phyloP scores from a whole-genome alignment of 495 filamentous ascomycete genomes.

The Chaetomidium leptoderma region DNA sequence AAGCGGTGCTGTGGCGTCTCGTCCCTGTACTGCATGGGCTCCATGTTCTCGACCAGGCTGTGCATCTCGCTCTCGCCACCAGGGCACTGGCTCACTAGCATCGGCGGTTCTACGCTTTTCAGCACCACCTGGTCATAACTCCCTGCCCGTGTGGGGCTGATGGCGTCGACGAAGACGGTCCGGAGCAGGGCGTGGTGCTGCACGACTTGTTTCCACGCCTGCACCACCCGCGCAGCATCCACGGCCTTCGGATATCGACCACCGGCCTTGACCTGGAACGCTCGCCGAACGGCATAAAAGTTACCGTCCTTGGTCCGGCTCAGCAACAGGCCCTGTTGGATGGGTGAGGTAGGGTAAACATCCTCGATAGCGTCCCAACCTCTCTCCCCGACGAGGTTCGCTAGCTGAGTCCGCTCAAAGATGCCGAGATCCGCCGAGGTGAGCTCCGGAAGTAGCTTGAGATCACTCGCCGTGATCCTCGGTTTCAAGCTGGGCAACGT shows the following conservation, averaged over 20 bases:
- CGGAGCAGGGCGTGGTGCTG: constrained; percentile 46
- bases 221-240: constrained; percentile 1
- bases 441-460: constrained; percentile 44
- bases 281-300: constrained; percentile 26
- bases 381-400: background rate
- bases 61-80: constrained; percentile 35
- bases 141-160: constrained; percentile 9
- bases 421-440: constrained; percentile 5
- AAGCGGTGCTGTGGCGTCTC: constrained; percentile 45
- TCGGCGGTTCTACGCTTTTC: constrained; percentile 30
- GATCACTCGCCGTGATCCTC: constrained; percentile 47
- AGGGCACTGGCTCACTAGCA: constrained; percentile 40
- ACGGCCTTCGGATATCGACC: background rate
- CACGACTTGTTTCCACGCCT: constrained; percentile 53
- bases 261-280: constrained; percentile 4
- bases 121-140: constrained; percentile 28
- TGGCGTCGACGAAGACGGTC: constrained; percentile 34
- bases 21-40: constrained; percentile 37
- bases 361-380: constrained; percentile 35
- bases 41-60: constrained; percentile 34
- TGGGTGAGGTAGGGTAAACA: constrained; percentile 43
- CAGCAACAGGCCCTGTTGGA: constrained; percentile 45
- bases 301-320: constrained; percentile 44
- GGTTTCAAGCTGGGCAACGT: constrained; percentile 35
- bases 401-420: constrained; percentile 13